Evolutionary conservation across 306 rosid genomes (phyloP).

Genomic region (Prinsepia uniflora): DNA sequence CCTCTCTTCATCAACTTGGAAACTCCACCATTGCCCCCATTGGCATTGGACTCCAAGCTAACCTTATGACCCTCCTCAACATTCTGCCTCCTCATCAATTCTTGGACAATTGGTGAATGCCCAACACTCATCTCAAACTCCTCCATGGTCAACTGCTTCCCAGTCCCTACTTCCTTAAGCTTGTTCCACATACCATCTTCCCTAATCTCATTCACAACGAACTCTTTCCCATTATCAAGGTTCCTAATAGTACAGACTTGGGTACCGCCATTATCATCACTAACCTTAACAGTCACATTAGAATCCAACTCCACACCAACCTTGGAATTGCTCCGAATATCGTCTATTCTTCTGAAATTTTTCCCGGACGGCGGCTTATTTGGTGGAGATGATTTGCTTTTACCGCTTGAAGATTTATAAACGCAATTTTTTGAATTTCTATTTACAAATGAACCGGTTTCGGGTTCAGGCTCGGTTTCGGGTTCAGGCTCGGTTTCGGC

Average conservation of each 20-base stretch:
- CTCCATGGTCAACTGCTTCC: conserved; percentile 91
- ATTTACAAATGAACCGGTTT: conserved; percentile 43
- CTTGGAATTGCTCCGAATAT: conserved; percentile 37
- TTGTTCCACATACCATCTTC: conserved; percentile 79
- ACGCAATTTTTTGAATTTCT: conserved; percentile 17
- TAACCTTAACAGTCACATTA: conserved; percentile 27
- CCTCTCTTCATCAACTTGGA: conserved; percentile 75
- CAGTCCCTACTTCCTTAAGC: conserved; percentile 82
- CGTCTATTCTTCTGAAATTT: conserved; percentile 39
- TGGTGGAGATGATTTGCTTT: conserved; percentile 36
- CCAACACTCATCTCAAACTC: conserved; percentile 96
- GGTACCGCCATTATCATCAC: conserved; percentile 9
- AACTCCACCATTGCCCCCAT: conserved; percentile 32
- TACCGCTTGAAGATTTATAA: conserved; percentile 34
- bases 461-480: conserved; percentile 3
- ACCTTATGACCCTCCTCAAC: conserved; percentile 53
- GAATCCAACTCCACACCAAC: conserved; percentile 29
- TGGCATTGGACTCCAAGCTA: conserved; percentile 32
- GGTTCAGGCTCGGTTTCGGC: conserved; percentile 2
- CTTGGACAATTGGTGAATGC: conserved; percentile 95
- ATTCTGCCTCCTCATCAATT: conserved; percentile 82
- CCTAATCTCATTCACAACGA: conserved; percentile 79
- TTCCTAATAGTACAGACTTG: conserved; percentile 67
- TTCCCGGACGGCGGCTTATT: conserved; percentile 65
- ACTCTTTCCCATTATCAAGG: conserved; percentile 91